These are phyloP conservation scores for Funneliformis geosporum DNA, from an alignment of 192 early-diverging fungal species.

Conservation along the genomic window DNA sequence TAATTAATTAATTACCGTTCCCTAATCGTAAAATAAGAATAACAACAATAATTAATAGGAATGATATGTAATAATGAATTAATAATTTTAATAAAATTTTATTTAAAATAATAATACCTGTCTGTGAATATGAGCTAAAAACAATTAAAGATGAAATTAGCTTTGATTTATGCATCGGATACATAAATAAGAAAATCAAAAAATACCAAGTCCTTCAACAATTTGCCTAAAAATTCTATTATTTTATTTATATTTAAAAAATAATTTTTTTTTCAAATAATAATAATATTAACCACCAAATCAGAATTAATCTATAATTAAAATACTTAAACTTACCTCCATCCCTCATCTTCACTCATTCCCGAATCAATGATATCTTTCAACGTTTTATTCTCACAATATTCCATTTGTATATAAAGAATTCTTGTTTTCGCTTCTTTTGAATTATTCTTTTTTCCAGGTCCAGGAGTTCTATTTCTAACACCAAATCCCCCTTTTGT, in stretches of 20 bases:
- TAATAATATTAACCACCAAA: not conserved
- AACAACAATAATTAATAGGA: no score
- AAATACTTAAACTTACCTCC: conserved; percentile 44
- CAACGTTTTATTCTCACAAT: conserved; percentile 93
- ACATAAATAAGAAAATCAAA: not conserved
- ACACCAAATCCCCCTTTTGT: not conserved
- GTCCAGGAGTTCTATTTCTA: not conserved
- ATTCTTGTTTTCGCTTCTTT: conserved; percentile 48
- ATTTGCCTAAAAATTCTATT: conserved; percentile 81
- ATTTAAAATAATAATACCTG: not conserved
- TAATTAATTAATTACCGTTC: not conserved
- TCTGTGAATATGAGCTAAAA: conserved; percentile 12
- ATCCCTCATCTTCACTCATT: conserved; percentile 76
- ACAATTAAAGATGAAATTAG: not conserved
- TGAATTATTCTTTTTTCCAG: conserved; percentile 14
- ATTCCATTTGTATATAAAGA: conserved; percentile 98
- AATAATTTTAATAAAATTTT: not conserved
- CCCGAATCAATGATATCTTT: conserved; percentile 80
- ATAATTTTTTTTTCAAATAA: no score
- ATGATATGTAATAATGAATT: not conserved
- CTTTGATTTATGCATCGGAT: not conserved
- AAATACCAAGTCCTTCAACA: conserved; percentile 72
- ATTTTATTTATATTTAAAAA: not conserved
- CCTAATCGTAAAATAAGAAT: not conserved
- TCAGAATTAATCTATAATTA: not conserved